Evolutionary conservation across 305 asterid species (phyloP).

Genomic region (Fraxinus xanthoxyloides): DNA sequence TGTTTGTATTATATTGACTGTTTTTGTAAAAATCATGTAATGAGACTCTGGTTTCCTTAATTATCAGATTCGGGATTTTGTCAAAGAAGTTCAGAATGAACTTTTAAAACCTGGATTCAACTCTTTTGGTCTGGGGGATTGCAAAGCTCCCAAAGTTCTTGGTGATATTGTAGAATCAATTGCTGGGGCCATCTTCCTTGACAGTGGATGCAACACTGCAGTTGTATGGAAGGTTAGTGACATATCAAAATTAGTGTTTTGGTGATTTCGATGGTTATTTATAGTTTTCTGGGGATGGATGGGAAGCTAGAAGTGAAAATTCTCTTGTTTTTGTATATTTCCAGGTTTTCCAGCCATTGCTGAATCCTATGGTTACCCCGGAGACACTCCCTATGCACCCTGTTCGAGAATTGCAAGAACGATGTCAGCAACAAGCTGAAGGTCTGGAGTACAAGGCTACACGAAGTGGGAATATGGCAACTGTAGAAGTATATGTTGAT

Average conservation of each 20-base stretch:
- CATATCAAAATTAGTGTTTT: neutral
- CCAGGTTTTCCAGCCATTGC: constrained; percentile 85
- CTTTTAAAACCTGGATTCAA: constrained; percentile 80
- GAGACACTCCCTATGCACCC: constrained; percentile 99
- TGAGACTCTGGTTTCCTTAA: neutral
- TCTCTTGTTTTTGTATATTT: constrained; percentile 17
- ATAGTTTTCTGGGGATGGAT: constrained; percentile 19
- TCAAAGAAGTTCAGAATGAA: constrained; percentile 77
- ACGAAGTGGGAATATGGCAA: constrained; percentile 81
- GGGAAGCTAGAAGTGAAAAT: constrained; percentile 15
- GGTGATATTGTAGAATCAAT: constrained; percentile 97
- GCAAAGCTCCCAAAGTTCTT: constrained; percentile 99
- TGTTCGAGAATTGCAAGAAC: constrained; percentile 91
- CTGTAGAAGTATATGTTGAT: constrained; percentile 87
- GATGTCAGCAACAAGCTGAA: constrained; percentile 97
- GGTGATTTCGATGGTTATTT: neutral
- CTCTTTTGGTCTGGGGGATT: constrained; percentile 97
- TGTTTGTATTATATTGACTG: constrained; percentile 4
- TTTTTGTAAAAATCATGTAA: neutral
- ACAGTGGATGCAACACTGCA: constrained; percentile 72
- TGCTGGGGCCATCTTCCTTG: constrained; percentile 98
- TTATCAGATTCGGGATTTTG: constrained; percentile 86
- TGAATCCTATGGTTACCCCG: constrained; percentile 98
- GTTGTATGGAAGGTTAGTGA: constrained; percentile 86
- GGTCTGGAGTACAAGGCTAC: constrained; percentile 91